Evolutionary conservation across 2,329 filamentous ascomycete genomes (phyloP), one percentile per base, ranked within the genome.

Genomic region (Chlorencoelia australis): DNA sequence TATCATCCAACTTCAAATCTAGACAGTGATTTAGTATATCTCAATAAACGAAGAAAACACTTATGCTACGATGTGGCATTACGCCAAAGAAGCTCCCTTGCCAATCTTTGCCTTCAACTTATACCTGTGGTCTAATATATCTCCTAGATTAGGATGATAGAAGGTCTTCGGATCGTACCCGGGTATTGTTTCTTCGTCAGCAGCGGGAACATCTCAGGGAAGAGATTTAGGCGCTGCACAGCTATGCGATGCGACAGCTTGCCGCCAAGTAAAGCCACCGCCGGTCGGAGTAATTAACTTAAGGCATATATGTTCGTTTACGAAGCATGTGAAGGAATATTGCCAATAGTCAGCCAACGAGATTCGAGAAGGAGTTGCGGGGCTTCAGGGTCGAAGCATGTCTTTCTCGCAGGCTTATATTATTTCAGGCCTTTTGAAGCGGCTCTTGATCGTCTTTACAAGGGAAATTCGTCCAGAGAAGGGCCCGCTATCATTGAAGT

Each of bases 51-150:
- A 24, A 24, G 29, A 27, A 35, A 26, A 26, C 32, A 22, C 22
- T 16, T 35, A 35, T 19, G 16, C 32, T 26, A 24, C 11, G 21
- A 24, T 24, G 21, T 24, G 21, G 21, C 21, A 24, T 24, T 24
- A 7, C 11, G 58, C 63, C 4, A 60, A 62, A 47, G 56, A 60
- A 14, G 51, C 53, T 2, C 61, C 60, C 46, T 47, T 59, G 2
- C 59, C 60, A 14, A 64, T 47, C 42, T 64, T 63, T 36, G 59
- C 54, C 3, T 52, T 45, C 29, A 63, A 53, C 4, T 35, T 46
- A 41, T 63, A 63, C 43, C 57, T 43, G 9, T 44, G 37, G 21
- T 56, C 41, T 1, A 59, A 44, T 4, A 54, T 21, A 27, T 59
- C 53, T 2, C 54, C 53, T 3, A 50, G 26, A 22, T 35, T 41